phyloP scores from a whole-genome alignment of 495 filamentous ascomycete genomes.

The Monascus purpureus region DNA sequence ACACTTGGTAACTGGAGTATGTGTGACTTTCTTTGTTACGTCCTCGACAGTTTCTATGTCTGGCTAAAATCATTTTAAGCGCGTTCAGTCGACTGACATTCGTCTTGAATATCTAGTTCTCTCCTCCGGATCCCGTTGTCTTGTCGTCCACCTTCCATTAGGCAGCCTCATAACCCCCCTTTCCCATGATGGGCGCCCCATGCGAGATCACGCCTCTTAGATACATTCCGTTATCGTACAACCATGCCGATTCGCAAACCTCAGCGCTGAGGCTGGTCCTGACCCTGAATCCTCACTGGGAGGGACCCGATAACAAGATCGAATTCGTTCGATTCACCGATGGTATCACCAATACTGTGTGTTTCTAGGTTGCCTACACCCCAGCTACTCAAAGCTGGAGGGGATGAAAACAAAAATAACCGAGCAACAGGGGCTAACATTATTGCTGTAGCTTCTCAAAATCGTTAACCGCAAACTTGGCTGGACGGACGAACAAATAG shows the following conservation, averaged over 20 bases:
- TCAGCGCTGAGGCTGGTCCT: conserved; percentile 70
- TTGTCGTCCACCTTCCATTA: too few relatives aligned
- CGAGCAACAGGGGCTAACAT: not conserved
- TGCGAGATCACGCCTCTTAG: conserved; percentile 18
- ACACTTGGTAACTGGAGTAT: too few relatives aligned
- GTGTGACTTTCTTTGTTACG: too few relatives aligned
- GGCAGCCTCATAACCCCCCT: too few relatives aligned
- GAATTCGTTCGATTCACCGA: conserved; percentile 89
- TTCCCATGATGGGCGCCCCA: too few relatives aligned
- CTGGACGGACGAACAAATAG: conserved; percentile 61
- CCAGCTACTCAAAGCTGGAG: too few relatives aligned
- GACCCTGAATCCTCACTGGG: conserved; percentile 74
- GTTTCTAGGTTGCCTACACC: conserved; percentile 14
- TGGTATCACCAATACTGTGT: conserved; percentile 91
- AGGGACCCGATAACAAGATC: conserved; percentile 55
- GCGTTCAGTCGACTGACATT: too few relatives aligned
- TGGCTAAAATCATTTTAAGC: too few relatives aligned
- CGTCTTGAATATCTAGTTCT: too few relatives aligned
- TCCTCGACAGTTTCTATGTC: too few relatives aligned
- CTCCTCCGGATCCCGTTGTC: too few relatives aligned
- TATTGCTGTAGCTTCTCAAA: conserved; percentile 51
- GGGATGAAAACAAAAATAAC: too few relatives aligned
- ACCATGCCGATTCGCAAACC: conserved; percentile 54
- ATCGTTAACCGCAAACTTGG: conserved; percentile 68
- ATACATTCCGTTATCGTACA: conserved; percentile 63